Evolutionary conservation across 768 basidiomycete genomes (phyloP).

Genomic region (Symmetrospora coprosmae): DNA sequence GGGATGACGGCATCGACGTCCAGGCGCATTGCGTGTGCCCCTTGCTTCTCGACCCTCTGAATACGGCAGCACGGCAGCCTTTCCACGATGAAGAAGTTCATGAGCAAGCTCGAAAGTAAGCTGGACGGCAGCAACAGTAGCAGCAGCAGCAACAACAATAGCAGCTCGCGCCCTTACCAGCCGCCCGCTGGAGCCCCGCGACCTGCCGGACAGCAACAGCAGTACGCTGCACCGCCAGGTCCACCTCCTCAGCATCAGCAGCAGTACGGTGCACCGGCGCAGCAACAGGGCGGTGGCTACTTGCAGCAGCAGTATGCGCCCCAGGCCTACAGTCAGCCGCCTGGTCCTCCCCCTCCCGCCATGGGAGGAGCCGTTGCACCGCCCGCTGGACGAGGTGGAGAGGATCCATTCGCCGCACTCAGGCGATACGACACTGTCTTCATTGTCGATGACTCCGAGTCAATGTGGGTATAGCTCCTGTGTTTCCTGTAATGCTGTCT

Average conservation of each 20-base stretch:
- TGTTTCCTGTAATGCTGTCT: no score
- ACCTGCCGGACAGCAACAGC: constrained; percentile 14
- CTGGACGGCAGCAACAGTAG: not conserved
- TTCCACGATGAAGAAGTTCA: constrained; percentile 8
- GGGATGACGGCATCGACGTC: no score
- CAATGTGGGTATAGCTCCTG: constrained; percentile 2
- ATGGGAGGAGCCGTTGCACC: not conserved
- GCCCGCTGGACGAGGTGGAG: not conserved
- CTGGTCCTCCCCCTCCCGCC: constrained; percentile 8
- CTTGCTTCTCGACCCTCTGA: no score
- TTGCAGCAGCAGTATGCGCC: not conserved
- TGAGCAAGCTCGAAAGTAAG: not conserved
- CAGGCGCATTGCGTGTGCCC: no score
- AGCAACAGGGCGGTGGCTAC: not conserved
- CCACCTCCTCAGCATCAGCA: constrained; percentile 1
- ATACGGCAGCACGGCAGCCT: no score
- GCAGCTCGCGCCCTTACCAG: no score
- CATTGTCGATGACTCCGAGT: constrained; percentile 24
- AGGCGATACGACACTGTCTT: constrained; percentile 23
- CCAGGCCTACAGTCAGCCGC: not conserved
- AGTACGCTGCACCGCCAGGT: not conserved
- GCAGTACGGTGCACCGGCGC: not conserved
- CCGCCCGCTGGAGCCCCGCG: no score
- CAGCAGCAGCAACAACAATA: constrained; percentile 3
- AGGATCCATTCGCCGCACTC: constrained; percentile 24